Evolutionary conservation across 2,329 filamentous ascomycete species (phyloP).

Genomic region (Davidsoniella virescens): DNA sequence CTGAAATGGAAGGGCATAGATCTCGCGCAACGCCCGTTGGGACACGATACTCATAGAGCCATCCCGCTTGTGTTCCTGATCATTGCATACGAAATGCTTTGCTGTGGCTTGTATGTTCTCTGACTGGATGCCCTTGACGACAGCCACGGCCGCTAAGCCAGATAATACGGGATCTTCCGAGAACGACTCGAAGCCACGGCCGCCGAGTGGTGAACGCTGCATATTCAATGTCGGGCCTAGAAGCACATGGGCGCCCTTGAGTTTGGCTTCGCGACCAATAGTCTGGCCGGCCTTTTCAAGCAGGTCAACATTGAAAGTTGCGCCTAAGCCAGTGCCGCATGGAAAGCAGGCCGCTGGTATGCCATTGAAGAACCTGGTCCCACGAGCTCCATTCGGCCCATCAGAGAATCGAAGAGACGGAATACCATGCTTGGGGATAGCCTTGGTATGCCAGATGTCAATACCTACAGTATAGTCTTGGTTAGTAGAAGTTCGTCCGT

Average conservation of each 20-base stretch:
- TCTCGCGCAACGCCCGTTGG: constrained; percentile 39
- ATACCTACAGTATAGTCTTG: constrained; percentile 57
- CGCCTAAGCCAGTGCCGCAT: constrained; percentile 60
- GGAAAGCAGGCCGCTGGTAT: constrained; percentile 54
- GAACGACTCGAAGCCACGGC: constrained; percentile 43
- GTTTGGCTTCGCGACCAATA: constrained; percentile 52
- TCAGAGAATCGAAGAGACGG: constrained; percentile 67
- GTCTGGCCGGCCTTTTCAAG: constrained; percentile 55
- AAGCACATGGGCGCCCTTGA: constrained; percentile 56
- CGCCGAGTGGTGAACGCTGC: constrained; percentile 42
- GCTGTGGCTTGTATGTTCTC: constrained; percentile 39
- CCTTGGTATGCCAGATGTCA: constrained; percentile 38
- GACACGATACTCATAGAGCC: constrained; percentile 38
- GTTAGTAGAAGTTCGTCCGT: constrained; percentile 28
- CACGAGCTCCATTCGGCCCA: constrained; percentile 61
- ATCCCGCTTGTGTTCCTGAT: constrained; percentile 42
- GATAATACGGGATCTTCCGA: constrained; percentile 41
- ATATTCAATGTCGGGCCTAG: constrained; percentile 52
- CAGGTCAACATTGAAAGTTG: constrained; percentile 63
- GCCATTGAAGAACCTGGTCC: constrained; percentile 44
- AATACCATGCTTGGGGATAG: constrained; percentile 42
- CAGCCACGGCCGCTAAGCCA: constrained; percentile 35
- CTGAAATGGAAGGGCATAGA: constrained; percentile 43
- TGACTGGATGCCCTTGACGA: constrained; percentile 39
- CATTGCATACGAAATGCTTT: constrained; percentile 47